Base-by-base conservation (phyloP, 805 yeast genomes). In the Candida germanica region DNA sequence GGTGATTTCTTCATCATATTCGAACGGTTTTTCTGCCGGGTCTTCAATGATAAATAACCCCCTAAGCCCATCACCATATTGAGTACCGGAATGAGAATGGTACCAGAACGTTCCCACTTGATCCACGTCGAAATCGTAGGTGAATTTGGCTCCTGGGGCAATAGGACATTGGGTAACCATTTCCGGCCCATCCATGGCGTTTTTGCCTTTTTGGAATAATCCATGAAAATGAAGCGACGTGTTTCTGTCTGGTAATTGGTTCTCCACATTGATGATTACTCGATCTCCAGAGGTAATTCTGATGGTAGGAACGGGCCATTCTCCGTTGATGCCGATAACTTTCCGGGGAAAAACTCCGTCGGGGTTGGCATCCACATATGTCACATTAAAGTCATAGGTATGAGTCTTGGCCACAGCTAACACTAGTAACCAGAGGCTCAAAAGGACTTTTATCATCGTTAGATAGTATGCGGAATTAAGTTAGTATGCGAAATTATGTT, bases 1-100 rank as follows among this genome's bases (percentile, higher is more conserved):
- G 11, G 74, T 59, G 14, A 79, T 69, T 51, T 89, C 96, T 58
- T 86, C 93, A 56, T 87, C 96, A 56, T 77, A 89, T 13, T 80
- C 78, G 32, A 61, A 48, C 23, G 55, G 44, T 14, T 42, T 42
- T 3, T 24, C 30, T 10, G 39, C 40, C 6, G 35, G 17, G 29
- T 54, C 58, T 42, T 80, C 86, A 24, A 84, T 71, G 11, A 83
- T 69, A 39, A 84, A 70, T 26, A 83, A 59, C 0, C 83, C 88
- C 48, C 91, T 69, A 42, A 84, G 59, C 0, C 94, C 94, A 57
- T 84, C 94, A 37, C 83, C 77, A 49, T 84, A 84, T 52, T 84
- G 93, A 10, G 83, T 64, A 0, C 87, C 88, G 25, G 80, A 69
- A 50, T 84, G 94, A 4, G 87, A 79, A 55, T 84, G 94, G 57